Evolutionary conservation across 495 filamentous ascomycete species (phyloP).

Genomic region (Aspergillus funiculosus): DNA sequence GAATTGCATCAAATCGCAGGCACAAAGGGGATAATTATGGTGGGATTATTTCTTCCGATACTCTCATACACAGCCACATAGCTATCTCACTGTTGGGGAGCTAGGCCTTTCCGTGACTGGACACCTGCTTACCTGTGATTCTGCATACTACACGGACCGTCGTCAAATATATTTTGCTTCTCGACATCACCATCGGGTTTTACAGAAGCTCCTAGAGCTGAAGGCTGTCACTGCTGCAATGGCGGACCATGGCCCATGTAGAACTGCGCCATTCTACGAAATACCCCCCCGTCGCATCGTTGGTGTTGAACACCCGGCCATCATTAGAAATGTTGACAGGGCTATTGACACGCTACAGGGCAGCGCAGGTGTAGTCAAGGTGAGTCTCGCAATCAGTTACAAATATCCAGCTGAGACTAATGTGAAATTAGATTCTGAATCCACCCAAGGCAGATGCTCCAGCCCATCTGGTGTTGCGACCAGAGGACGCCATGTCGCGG

Average conservation of each 20-base stretch:
- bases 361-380: constrained; percentile 56
- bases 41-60: too few species aligned
- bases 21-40: too few species aligned
- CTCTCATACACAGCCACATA: too few species aligned
- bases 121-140: too few species aligned
- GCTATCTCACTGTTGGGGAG: too few species aligned
- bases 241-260: constrained; percentile 19
- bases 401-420: neutral
- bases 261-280: constrained; percentile 48
- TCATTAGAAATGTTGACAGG: constrained; percentile 75
- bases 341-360: constrained; percentile 75
- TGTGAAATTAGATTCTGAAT: constrained; percentile 35
- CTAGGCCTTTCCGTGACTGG: too few species aligned
- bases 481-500: constrained; percentile 68
- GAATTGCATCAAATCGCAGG: too few species aligned
- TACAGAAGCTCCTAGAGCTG: too few species aligned
- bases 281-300: constrained; percentile 62
- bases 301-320: constrained; percentile 81
- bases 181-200: neutral
- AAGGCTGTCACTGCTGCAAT: constrained; percentile 3
- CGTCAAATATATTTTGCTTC: too few species aligned
- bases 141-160: too few species aligned
- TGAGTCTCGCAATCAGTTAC: constrained; percentile 27
- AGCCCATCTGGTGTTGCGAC: constrained; percentile 59
- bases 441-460: constrained; percentile 36